These are phyloP conservation scores for Globisporangium irregulare DNA, from an alignment of 352 stramenopile species.

Conservation along the genomic window DNA sequence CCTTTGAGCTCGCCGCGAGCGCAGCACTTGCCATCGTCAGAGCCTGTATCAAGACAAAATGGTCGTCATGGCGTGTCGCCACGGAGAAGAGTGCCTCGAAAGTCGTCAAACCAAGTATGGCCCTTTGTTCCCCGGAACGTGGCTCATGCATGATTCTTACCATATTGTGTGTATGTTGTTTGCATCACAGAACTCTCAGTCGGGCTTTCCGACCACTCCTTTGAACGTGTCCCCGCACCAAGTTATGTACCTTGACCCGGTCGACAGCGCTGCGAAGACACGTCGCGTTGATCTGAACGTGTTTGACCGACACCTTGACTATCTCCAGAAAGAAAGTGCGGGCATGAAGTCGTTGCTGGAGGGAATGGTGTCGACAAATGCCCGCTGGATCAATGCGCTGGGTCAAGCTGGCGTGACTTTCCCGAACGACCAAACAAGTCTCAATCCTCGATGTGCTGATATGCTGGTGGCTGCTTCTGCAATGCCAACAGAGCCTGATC, in stretches of 20 bases:
- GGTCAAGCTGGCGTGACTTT: slow-evolving; percentile 20
- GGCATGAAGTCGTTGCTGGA: slow-evolving; percentile 68
- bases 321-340: slow-evolving; percentile 61
- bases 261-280: slow-evolving; percentile 18
- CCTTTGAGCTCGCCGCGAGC: slow-evolving; percentile 23
- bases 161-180: not conserved
- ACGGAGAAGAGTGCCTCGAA: slow-evolving; percentile 14
- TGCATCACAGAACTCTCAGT: slow-evolving; percentile 21
- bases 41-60: slow-evolving; percentile 16
- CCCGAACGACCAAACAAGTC: slow-evolving; percentile 15
- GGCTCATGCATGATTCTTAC: not conserved
- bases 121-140: not conserved
- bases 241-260: slow-evolving; percentile 11
- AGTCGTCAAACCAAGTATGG: slow-evolving; percentile 9
- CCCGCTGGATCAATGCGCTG: slow-evolving; percentile 66
- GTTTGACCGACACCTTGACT: slow-evolving; percentile 65
- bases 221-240: slow-evolving; percentile 9
- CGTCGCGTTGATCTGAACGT: slow-evolving; percentile 42
- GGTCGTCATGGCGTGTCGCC: slow-evolving; percentile 26
- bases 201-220: slow-evolving; percentile 13
- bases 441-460: not conserved
- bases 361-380: slow-evolving; percentile 70
- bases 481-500: slow-evolving; percentile 13
- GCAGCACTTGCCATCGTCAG: slow-evolving; percentile 5
- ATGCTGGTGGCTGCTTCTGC: slow-evolving; percentile 23